Evolutionary conservation across 805 yeast species (phyloP), one percentile per base, ranked within the genome.

Genomic region (Pichia occidentalis): DNA sequence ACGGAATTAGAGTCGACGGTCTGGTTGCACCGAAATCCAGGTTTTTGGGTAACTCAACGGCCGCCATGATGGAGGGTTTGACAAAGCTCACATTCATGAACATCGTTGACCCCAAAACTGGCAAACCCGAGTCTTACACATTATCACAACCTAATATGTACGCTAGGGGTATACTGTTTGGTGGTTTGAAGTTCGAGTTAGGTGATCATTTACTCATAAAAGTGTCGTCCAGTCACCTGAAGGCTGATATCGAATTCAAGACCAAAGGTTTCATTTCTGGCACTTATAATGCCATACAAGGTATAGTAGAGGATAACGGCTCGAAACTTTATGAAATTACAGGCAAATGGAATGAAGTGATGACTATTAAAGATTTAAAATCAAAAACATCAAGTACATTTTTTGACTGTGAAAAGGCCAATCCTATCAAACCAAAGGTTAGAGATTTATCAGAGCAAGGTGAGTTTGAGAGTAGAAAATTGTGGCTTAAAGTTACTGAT

Each of bases 91-190:
- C 83, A 28, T 74, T 90, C 44, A 67, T 77, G 32, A 82, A 83
- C 49, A 66, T 73, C 19, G 57, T 59, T 26, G 75, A 76, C 46
- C 46, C 58, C n/a, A 47, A 62, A 16, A 48, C 53, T 1, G 69
- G 69, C 2, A 45, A 48, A 25, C 70, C 75, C 5, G 98, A 90
- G 57, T 67, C 68, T 37, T 92, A 87, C 61, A 73, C 80, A 9
- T 66, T 92, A 56, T 80, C 87, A n/a, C 97, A 92, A 60, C 98
- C 98, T 42, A 92, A 92, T 57, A 77, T 90, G 65, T 92, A 92
- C 51, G 95, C 95, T 8, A 72, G 97, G 49, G 97, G 97, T 37
- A 85, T 92, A 29, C 62, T 92, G 19, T 83, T 92, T 54, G 98
- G 98, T 20, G 82, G 80, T 46, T 71, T 92, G 67, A 83, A 80